phyloP scores from a whole-genome alignment of 495 filamentous ascomycete species.

The Neurospora tetraspora region DNA sequence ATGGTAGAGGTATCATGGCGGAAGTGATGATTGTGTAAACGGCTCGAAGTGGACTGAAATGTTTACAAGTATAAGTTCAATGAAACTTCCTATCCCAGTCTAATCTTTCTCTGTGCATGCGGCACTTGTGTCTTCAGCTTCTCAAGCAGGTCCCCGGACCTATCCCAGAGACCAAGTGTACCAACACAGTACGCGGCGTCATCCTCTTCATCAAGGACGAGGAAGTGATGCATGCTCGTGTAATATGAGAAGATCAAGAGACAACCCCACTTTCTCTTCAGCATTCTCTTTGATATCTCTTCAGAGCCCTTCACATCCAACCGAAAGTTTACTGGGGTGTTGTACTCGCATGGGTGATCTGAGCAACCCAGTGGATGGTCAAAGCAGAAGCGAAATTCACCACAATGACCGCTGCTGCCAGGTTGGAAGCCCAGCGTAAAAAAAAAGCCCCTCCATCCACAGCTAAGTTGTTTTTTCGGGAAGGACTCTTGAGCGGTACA shows the following conservation, averaged over 20 bases:
- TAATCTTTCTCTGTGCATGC: too few relatives aligned
- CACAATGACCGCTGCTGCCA: rapidly evolving
- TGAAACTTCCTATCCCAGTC: too few relatives aligned
- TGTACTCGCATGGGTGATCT: not conserved
- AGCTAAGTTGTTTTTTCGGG: not conserved
- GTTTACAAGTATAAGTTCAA: too few relatives aligned
- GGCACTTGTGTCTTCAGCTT: rapidly evolving
- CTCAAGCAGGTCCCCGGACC: not conserved
- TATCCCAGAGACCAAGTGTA: not conserved
- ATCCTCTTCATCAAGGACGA: not conserved
- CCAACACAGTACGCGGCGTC: not conserved
- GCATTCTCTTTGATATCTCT: rapidly evolving
- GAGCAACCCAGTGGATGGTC: not conserved
- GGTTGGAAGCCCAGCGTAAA: not conserved
- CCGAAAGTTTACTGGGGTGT: not conserved
- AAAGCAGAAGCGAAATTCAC: not conserved
- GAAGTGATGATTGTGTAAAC: rapidly evolving
- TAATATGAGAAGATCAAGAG: not conserved
- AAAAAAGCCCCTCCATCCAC: not conserved
- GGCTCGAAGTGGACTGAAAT: too few relatives aligned
- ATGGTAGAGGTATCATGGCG: not conserved
- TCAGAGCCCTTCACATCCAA: not conserved
- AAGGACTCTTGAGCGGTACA: not conserved
- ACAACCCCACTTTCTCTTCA: not conserved
- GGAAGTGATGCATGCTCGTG: not conserved